Conservation (phyloP, 148 eudicot genomes). For the Arbutus unedo region DNA sequence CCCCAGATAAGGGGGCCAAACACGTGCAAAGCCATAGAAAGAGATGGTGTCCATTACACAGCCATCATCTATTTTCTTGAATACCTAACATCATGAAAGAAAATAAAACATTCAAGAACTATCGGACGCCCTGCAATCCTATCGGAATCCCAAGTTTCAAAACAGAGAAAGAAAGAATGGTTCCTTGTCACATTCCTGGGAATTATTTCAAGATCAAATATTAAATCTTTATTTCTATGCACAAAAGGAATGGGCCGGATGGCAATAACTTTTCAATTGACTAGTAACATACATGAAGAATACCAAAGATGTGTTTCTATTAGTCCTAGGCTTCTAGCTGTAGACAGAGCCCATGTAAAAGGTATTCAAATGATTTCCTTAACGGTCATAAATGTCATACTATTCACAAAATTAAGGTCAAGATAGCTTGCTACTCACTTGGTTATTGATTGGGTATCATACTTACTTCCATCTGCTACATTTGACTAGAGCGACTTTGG, state of each 20-base stretch:
- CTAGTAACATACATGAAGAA: neutral
- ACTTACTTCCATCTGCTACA: neutral
- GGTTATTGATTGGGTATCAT: neutral
- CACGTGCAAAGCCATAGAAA: neutral
- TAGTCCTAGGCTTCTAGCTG: neutral
- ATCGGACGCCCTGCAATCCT: neutral
- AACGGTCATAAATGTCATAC: neutral
- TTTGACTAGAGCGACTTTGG: neutral
- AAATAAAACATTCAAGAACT: neutral
- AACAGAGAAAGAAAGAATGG: neutral
- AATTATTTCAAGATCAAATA: neutral
- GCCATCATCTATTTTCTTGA: neutral
- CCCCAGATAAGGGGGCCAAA: neutral
- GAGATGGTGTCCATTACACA: neutral
- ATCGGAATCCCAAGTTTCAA: neutral
- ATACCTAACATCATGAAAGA: neutral
- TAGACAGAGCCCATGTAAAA: neutral
- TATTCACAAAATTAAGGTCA: neutral
- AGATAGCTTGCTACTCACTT: neutral
- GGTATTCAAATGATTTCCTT: neutral
- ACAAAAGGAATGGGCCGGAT: neutral
- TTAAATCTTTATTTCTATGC: neutral
- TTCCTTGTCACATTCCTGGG: neutral
- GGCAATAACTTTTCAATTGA: neutral
- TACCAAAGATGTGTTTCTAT: neutral